A percentile compares a stretch with the other conserved stretches of the same genome.
Evolutionary conservation across 805 yeast genomes (phyloP).

Genomic region (Hanseniaspora occidentalis): DNA sequence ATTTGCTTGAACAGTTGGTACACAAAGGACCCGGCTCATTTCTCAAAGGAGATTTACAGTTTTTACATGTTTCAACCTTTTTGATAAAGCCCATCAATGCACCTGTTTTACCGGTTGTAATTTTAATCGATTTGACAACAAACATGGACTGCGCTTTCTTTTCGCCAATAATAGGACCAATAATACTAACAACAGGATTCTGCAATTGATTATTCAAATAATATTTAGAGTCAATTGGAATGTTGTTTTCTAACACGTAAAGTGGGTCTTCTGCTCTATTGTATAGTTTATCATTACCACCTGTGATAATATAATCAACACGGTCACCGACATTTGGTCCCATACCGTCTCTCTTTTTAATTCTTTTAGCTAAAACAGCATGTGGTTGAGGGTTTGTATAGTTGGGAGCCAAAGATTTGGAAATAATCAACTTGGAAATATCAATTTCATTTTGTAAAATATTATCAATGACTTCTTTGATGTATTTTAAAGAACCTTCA

Average conservation of each 20-base stretch:
- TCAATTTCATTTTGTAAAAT: conserved; percentile 84
- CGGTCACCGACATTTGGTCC: conserved; percentile 97
- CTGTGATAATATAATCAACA: conserved; percentile 90
- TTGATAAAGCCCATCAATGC: conserved; percentile 88
- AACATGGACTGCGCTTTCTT: conserved; percentile 66
- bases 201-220: conserved; percentile 86
- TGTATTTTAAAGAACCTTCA: conserved; percentile 69
- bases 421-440: conserved; percentile 83
- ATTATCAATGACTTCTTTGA: conserved; percentile 80
- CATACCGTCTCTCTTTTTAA: conserved; percentile 94
- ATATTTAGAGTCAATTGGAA: conserved; percentile 90
- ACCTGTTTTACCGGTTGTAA: conserved; percentile 54
- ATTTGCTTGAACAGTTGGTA: conserved; percentile 56
- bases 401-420: conserved; percentile 85
- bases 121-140: conserved; percentile 35
- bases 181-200: conserved; percentile 85
- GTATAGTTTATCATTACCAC: conserved; percentile 72
- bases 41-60: conserved; percentile 72
- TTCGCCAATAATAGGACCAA: conserved; percentile 91
- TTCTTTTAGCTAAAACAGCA: conserved; percentile 88
- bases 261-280: conserved; percentile 96
- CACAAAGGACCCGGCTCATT: conserved; percentile 63
- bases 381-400: conserved; percentile 97
- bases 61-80: conserved; percentile 78
- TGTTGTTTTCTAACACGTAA: conserved; percentile 78